These are phyloP conservation scores for Delphinella strobiligena DNA, from an alignment of 2,329 filamentous ascomycete species.

Conservation along the genomic window DNA sequence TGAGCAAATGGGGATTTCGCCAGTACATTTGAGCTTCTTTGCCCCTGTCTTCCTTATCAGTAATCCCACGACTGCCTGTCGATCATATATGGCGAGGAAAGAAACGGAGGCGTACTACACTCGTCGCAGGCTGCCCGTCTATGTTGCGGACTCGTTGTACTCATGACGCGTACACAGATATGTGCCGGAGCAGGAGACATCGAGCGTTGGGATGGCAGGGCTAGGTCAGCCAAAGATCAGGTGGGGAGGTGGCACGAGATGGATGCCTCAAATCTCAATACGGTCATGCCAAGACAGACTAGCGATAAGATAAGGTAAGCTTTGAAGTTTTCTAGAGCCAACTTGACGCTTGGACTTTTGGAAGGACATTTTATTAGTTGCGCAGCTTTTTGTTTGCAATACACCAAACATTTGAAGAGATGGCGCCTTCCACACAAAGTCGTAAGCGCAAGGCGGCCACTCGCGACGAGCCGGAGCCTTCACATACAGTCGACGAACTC, in stretches of 20 bases:
- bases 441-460: slow-evolving; percentile 10
- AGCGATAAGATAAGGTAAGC: slow-evolving; percentile 5
- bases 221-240: not conserved
- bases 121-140: slow-evolving; percentile 26
- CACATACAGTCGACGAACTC: slow-evolving; percentile 7
- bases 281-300: not conserved
- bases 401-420: slow-evolving; percentile 4
- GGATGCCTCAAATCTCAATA: too few relatives aligned
- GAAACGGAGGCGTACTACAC: slow-evolving; percentile 21
- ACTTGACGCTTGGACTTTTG: slow-evolving; percentile 1
- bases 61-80: not conserved
- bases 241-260: too few relatives aligned
- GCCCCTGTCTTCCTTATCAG: slow-evolving; percentile 21
- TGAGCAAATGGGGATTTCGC: slow-evolving; percentile 28
- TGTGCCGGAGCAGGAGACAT: not conserved
- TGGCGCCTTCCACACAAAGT: slow-evolving; percentile 7
- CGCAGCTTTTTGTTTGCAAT: slow-evolving; percentile 4
- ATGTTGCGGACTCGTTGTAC: not conserved
- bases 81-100: not conserved
- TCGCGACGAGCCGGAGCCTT: slow-evolving; percentile 5
- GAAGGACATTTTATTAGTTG: slow-evolving; percentile 1
- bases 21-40: slow-evolving; percentile 38
- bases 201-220: not conserved
- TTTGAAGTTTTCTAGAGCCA: slow-evolving; percentile 1
- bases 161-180: not conserved